These are phyloP conservation scores for Litsea cubeba DNA, from an alignment of 164 flowering plant genomes.

Conservation along the genomic window DNA sequence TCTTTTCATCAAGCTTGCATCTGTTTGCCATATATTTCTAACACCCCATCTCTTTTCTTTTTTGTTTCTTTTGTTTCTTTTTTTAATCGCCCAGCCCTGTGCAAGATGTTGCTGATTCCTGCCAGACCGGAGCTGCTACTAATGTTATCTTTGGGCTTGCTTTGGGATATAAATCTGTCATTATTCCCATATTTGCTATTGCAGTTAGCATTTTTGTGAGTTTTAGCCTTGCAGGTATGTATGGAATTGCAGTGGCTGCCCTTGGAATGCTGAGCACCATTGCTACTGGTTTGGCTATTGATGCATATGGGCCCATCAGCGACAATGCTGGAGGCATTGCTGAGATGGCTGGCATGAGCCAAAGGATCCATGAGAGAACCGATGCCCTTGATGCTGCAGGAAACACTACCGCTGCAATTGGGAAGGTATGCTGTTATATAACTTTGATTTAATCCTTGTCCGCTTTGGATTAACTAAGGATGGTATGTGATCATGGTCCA, in stretches of 20 bases:
- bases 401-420: conserved; percentile 86
- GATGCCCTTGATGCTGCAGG: conserved; percentile 92
- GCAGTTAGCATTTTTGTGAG: conserved; percentile 48
- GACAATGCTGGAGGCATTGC: conserved; percentile 94
- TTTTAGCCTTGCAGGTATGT: conserved; percentile 54
- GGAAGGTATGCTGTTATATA: conserved; percentile 44
- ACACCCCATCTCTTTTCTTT: background rate
- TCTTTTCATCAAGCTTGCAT: background rate
- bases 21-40: background rate
- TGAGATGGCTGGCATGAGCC: conserved; percentile 92
- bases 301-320: conserved; percentile 86
- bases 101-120: conserved; percentile 64
- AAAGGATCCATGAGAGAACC: conserved; percentile 76
- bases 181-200: conserved; percentile 52
- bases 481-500: no score
- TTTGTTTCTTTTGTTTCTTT: background rate
- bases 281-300: conserved; percentile 81
- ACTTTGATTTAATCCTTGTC: background rate
- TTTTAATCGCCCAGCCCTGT: conserved; percentile 38
- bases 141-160: conserved; percentile 59
- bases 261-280: conserved; percentile 70
- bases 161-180: conserved; percentile 50
- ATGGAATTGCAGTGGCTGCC: conserved; percentile 58
- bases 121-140: conserved; percentile 61
- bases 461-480: background rate